Evolutionary conservation across 768 basidiomycete genomes (phyloP), one percentile per base, ranked within the genome.

Genomic region (Mycena galericulata): DNA sequence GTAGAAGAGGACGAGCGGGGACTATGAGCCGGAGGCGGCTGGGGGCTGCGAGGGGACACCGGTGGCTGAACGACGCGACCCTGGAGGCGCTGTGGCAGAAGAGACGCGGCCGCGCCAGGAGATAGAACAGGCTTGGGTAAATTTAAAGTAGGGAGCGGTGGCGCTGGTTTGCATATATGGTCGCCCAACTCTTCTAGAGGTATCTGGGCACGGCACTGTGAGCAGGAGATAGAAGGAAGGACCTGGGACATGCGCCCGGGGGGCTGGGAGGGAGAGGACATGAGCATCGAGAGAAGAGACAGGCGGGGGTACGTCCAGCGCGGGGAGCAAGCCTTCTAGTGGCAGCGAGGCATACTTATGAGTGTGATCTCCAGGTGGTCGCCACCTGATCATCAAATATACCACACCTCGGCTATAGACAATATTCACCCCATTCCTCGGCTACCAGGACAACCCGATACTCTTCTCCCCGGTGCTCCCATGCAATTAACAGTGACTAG

Each of bases 151-250:
- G 88, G 84, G 12, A 84, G 75, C 20, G 89, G 83, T 1, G 87
- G 84, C 12, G 84, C 72, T 14, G 83, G 78, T 8, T 83, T 70
- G 78, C 96, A 98, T 75, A 89, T 82, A 76, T 97, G 96, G 68
- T 94, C 92, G 40, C 89, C 89, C 38, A 97, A 89, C 50, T 90
- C 85, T 51, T 85, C 80, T 38, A 97, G 84, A 34, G 92, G 89
- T 41, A 98, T 92, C 1, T 87, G 88, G 11, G 82, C 81, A 72
- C 82, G 81, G 76, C 96, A 98, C 32, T 82, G 91, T 3, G 94
- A 94, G 78, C 96, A 98, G 77, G 92, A 97, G 67, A 96, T 91
- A 3, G 90, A 84, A 7, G 96, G 94, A 12, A 97, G 84, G 54
- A 91, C 78, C 77, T 94, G 89, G 26, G 94, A 94, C n/a, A 87